Evolutionary conservation across 169 alveolate species (phyloP).

Genomic region (Plasmodium vinckei): DNA sequence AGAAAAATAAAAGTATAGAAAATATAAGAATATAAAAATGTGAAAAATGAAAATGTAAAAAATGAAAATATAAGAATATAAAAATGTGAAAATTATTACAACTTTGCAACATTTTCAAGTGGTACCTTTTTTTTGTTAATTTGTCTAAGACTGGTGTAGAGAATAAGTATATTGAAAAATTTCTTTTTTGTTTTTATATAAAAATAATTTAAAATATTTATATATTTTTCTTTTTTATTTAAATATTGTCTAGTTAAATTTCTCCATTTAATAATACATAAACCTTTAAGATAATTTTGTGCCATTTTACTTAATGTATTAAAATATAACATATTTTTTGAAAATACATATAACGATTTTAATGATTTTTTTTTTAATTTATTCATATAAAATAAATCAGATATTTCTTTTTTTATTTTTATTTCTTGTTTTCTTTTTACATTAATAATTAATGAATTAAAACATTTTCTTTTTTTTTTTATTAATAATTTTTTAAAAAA

Average conservation of each 20-base stretch:
- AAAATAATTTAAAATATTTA: neutral
- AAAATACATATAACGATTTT: constrained; percentile 20
- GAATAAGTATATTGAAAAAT: constrained; percentile 10
- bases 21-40: no score
- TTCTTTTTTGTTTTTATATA: constrained; percentile 16
- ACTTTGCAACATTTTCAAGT: neutral
- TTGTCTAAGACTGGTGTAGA: neutral
- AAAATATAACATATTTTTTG: constrained; percentile 40
- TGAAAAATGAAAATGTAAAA: no score
- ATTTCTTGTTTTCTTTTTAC: constrained; percentile 22
- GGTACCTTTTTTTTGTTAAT: constrained; percentile 32
- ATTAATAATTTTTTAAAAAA: constrained; percentile 34
- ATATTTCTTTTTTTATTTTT: constrained; percentile 30
- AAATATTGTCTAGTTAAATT: constrained; percentile 24
- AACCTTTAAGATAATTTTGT: constrained; percentile 21
- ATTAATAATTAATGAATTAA: constrained; percentile 1
- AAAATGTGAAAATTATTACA: neutral
- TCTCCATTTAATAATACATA: constrained; percentile 45
- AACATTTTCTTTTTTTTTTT: constrained; percentile 33
- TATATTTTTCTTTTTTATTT: constrained; percentile 10
- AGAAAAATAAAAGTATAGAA: no score
- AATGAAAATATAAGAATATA: no score
- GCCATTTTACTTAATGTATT: constrained; percentile 20
- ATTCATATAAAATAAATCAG: constrained; percentile 17
- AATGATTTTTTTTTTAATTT: constrained; percentile 42